A percentile compares a stretch with the other conserved stretches of the same genome.
phyloP scores from a whole-genome alignment of 83 land plant species.

The Picea abies region DNA sequence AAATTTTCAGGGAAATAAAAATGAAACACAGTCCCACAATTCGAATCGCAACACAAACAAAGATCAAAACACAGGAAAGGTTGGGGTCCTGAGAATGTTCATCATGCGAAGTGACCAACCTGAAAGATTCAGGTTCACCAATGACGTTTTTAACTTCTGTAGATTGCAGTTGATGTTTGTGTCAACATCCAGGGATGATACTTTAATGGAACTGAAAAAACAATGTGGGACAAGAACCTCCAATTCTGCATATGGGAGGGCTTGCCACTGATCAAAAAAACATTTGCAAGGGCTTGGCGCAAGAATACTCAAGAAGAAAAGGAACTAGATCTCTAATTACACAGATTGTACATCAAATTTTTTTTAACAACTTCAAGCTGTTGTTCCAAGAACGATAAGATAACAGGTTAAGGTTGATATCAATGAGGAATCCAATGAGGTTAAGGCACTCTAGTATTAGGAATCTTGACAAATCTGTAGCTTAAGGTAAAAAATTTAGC shows the following conservation, averaged over 20 bases:
- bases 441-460: too few species aligned
- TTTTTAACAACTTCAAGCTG: conserved; percentile 26
- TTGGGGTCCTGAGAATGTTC: conserved; percentile 33
- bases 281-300: neutral
- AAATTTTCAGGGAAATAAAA: too few species aligned
- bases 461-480: too few species aligned
- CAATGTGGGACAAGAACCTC: conserved; percentile 31
- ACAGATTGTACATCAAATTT: conserved; percentile 26
- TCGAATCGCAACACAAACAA: too few species aligned
- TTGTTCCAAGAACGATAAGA: too few species aligned
- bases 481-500: too few species aligned
- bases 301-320: conserved; percentile 28
- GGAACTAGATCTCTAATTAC: conserved; percentile 40
- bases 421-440: too few species aligned
- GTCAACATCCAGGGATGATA: conserved; percentile 2
- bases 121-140: conserved; percentile 12
- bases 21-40: too few species aligned
- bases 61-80: too few species aligned
- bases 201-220: conserved; percentile 22
- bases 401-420: too few species aligned
- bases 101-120: neutral
- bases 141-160: conserved; percentile 13
- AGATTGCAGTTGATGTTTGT: neutral
- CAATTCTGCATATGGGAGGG: conserved; percentile 23
- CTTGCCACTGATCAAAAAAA: conserved; percentile 45